Evolutionary conservation across 257 asterid genomes (phyloP), one percentile per base, ranked within the genome.

Genomic region (Handroanthus guayacan): DNA sequence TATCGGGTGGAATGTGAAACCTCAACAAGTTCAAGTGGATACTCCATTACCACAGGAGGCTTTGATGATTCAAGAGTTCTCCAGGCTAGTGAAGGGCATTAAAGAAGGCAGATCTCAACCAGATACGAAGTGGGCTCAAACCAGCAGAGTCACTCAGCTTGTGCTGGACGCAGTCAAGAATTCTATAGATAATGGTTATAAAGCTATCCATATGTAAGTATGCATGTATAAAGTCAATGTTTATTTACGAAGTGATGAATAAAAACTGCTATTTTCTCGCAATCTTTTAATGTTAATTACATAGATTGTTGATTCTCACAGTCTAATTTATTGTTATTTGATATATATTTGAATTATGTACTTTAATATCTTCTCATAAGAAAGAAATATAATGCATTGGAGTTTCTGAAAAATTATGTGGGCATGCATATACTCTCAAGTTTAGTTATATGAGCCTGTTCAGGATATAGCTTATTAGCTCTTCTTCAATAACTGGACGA

Each of bases 1-100:
- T 64, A 66, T 85, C 2, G 97, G 97, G 48, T 92, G 97, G 97
- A 90, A 89, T 39, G 71, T 78, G 83, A 87, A 85, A 54, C 94
- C 95, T 51, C 81, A 65, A 71, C 79, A 79, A 25, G 89, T 89
- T 75, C 62, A 64, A 66, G 91, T 87, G 64, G 81, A 41, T 41
- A 71, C 74, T 55, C 16, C 72, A 86, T 76, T 89, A 11, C 97
- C 97, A 2, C 97, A 92, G 72, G 95, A 92, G 78, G 89, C 82
- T 31, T 31, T 62, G 81, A 89, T 92, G 97, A 70, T 92, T 71
- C 84, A 79, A 75, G 97, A 89, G 67, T 90, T 92, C 63, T 84
- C 90, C 0, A 67, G 79, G 72, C 83, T 92, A 5, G 94, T 90
- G 2, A 78, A 82, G 82, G 84, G 66, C 34, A 77, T 93, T 16